Conservation (phyloP, 306 rosid species). For the Psophocarpus tetragonolobus region DNA sequence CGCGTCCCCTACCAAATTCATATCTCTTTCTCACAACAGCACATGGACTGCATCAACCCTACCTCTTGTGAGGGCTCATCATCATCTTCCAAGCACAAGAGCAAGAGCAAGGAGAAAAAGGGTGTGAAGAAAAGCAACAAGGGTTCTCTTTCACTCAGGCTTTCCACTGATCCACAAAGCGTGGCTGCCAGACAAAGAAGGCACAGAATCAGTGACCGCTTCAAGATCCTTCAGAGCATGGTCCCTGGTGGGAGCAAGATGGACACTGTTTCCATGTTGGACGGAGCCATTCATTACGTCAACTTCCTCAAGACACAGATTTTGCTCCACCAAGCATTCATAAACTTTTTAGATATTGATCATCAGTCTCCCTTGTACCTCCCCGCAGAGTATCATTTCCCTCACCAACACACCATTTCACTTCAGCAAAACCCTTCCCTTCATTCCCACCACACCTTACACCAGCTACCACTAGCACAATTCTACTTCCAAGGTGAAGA, state of each 20-base stretch:
- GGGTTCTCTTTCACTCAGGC: constrained; percentile 56
- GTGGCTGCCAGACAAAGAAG: constrained; percentile 90
- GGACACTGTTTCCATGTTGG: constrained; percentile 93
- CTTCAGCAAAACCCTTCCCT: constrained; percentile 18
- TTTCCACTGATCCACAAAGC: constrained; percentile 92
- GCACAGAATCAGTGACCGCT: constrained; percentile 86
- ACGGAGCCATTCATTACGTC: constrained; percentile 83
- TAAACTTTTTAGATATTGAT: constrained; percentile 40
- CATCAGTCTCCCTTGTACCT: constrained; percentile 14
- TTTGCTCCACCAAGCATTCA: constrained; percentile 80
- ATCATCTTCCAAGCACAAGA: constrained; percentile 40
- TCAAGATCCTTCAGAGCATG: constrained; percentile 87
- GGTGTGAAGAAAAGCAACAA: constrained; percentile 36
- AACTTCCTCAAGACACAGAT: constrained; percentile 83
- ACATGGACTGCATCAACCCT: constrained; percentile 53
- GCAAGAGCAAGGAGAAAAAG: constrained; percentile 33
- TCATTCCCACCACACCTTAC: constrained; percentile 25
- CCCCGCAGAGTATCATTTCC: background rate
- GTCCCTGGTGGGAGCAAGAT: constrained; percentile 88
- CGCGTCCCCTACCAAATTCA: background rate
- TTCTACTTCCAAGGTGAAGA: constrained; percentile 42
- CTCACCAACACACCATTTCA: background rate
- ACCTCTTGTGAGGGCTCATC: constrained; percentile 44
- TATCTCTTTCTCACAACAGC: background rate
- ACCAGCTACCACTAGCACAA: constrained; percentile 19